These are phyloP conservation scores for Xylaria sp. DNA, from an alignment of 2,329 filamentous ascomycete species.

Conservation along the genomic window DNA sequence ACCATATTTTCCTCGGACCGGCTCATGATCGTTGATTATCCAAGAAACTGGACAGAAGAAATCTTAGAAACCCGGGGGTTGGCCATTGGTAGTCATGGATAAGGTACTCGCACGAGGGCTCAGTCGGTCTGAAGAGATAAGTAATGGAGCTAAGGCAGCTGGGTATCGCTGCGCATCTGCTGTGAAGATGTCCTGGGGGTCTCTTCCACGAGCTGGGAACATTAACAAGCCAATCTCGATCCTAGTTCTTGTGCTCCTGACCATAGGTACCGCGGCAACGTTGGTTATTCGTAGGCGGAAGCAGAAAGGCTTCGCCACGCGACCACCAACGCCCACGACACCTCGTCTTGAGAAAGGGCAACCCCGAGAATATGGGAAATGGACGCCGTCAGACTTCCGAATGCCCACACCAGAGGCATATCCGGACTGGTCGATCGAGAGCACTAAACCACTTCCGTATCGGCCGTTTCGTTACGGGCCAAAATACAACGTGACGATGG, in stretches of 20 bases:
- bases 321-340: slow-evolving; percentile 43
- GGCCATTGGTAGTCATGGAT: slow-evolving; percentile 24
- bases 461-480: slow-evolving; percentile 82
- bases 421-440: slow-evolving; percentile 73
- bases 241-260: slow-evolving; percentile 36
- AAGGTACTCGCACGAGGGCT: slow-evolving; percentile 30
- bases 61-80: not conserved
- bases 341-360: slow-evolving; percentile 46
- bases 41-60: not conserved
- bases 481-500: slow-evolving; percentile 82
- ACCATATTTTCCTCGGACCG: not conserved
- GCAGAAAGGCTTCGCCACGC: slow-evolving; percentile 20
- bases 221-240: slow-evolving; percentile 30
- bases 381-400: slow-evolving; percentile 46
- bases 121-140: slow-evolving; percentile 33
- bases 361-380: slow-evolving; percentile 46
- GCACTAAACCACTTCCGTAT: slow-evolving; percentile 80
- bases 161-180: slow-evolving; percentile 32
- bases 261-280: slow-evolving; percentile 35
- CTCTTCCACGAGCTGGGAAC: slow-evolving; percentile 14
- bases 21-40: not conserved
- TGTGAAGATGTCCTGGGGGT: slow-evolving; percentile 39
- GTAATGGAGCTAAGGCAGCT: slow-evolving; percentile 31
- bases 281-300: slow-evolving; percentile 40
- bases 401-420: slow-evolving; percentile 61